These are phyloP conservation scores for Aspergillus transmontanensis DNA, from an alignment of 2,329 filamentous ascomycete species.

Conservation along the genomic window DNA sequence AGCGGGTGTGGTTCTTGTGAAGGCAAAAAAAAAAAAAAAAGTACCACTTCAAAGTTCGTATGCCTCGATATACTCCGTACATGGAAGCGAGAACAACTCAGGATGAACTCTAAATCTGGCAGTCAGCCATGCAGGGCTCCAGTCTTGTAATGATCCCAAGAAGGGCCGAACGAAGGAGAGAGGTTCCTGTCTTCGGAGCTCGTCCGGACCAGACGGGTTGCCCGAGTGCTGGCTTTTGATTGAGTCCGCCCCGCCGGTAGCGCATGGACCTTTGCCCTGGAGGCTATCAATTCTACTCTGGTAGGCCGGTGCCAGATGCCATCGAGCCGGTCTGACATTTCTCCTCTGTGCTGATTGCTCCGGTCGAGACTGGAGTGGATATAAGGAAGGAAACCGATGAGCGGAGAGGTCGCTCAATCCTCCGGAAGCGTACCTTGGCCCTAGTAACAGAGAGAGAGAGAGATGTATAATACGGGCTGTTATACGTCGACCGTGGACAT, in stretches of 20 bases:
- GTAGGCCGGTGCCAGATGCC: not conserved
- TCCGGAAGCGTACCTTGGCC: not conserved
- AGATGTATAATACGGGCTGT: not conserved
- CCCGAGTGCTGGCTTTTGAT: slow-evolving; percentile 15
- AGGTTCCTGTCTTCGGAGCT: slow-evolving; percentile 11
- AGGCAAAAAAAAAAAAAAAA: not conserved
- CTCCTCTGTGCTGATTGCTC: slow-evolving; percentile 1
- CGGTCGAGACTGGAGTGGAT: slow-evolving; percentile 4
- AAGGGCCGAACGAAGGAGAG: not conserved
- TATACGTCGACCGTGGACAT: not conserved
- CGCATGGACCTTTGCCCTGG: not conserved
- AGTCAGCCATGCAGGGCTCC: not conserved
- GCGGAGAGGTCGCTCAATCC: slow-evolving; percentile 5
- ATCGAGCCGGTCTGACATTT: not conserved
- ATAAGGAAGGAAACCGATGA: slow-evolving; percentile 8
- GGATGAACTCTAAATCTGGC: not conserved
- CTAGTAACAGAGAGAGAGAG: not conserved
- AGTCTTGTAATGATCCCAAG: not conserved
- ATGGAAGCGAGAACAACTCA: not conserved
- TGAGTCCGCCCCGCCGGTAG: slow-evolving; percentile 22
- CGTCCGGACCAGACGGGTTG: slow-evolving; percentile 24
- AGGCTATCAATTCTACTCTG: not conserved
- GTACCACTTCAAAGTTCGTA: not conserved
- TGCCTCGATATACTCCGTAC: not conserved
- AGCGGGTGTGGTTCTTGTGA: not conserved